Conservation (phyloP, 768 basidiomycete species). For the Cytidiella melzeri region DNA sequence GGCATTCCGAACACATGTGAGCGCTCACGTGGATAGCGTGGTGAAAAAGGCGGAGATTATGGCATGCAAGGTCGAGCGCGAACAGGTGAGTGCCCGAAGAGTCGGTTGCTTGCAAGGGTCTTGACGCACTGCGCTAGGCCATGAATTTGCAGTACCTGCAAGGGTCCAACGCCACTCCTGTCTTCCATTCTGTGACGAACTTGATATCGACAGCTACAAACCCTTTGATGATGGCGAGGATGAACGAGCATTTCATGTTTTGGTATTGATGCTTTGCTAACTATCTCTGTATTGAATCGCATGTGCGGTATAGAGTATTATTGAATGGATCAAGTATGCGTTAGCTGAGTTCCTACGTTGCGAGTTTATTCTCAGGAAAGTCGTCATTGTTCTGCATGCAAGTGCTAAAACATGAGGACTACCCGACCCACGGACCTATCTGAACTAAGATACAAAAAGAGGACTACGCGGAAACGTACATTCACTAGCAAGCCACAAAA, state of each 20-base stretch:
- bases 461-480: too few species aligned
- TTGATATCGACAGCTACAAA: conserved; percentile 85
- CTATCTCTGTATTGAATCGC: too few species aligned
- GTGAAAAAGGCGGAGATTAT: conserved; percentile 77
- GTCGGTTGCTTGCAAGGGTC: background rate
- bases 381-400: too few species aligned
- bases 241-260: conserved; percentile 79
- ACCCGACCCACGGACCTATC: too few species aligned
- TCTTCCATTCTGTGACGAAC: conserved; percentile 77
- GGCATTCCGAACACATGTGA: conserved; percentile 49
- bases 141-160: conserved; percentile 29
- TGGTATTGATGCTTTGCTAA: conserved; percentile 69
- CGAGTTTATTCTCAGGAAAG: too few species aligned
- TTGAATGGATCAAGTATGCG: too few species aligned
- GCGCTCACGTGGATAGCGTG: conserved; percentile 58
- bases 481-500: too few species aligned
- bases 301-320: too few species aligned
- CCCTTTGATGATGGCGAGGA: conserved; percentile 76
- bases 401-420: too few species aligned
- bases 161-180: conserved; percentile 38
- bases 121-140: conserved; percentile 20
- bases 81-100: conserved; percentile 45
- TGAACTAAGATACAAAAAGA: too few species aligned
- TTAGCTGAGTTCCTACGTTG: too few species aligned
- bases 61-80: conserved; percentile 83